Percentiles rank a stretch among this genome's conserved stretches.
These are phyloP conservation scores for Strobilomyces confusus DNA, from an alignment of 768 basidiomycete species.

Conservation along the genomic window DNA sequence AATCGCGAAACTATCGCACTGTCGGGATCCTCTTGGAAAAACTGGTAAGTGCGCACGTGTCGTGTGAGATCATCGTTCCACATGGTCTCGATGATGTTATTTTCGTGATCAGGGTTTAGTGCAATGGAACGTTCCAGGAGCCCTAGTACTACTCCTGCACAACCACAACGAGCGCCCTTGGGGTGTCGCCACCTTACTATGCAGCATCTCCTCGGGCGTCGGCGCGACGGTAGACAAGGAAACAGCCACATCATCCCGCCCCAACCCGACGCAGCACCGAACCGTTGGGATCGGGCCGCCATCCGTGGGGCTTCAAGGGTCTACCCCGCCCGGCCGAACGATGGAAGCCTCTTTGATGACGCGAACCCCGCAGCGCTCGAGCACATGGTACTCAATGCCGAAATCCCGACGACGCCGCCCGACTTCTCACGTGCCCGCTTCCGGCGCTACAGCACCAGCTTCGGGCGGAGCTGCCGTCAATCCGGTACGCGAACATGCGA, in stretches of 20 bases:
- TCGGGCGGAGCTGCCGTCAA: too few relatives aligned
- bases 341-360: not conserved
- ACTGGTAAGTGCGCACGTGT: conserved; percentile 4
- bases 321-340: not conserved
- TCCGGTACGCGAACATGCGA: not conserved
- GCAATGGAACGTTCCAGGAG: not conserved
- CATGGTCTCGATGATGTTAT: not conserved
- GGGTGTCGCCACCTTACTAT: conserved; percentile 6
- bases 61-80: not conserved
- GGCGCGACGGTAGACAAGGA: not conserved
- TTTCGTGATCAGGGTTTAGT: not conserved
- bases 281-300: not conserved
- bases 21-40: not conserved
- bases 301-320: not conserved
- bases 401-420: not conserved
- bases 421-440: not conserved
- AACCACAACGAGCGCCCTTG: not conserved
- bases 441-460: too few relatives aligned
- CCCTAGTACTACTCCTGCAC: not conserved
- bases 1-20: conserved; percentile 1
- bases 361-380: not conserved
- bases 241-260: not conserved
- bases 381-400: not conserved
- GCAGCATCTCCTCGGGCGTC: conserved; percentile 1
- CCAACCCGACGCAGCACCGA: not conserved